Percentiles rank a stretch among this genome's conserved stretches.
These are phyloP conservation scores for Zhuliangozyma parablackwelliae DNA, from an alignment of 1,139 yeast species.

Conservation along the genomic window DNA sequence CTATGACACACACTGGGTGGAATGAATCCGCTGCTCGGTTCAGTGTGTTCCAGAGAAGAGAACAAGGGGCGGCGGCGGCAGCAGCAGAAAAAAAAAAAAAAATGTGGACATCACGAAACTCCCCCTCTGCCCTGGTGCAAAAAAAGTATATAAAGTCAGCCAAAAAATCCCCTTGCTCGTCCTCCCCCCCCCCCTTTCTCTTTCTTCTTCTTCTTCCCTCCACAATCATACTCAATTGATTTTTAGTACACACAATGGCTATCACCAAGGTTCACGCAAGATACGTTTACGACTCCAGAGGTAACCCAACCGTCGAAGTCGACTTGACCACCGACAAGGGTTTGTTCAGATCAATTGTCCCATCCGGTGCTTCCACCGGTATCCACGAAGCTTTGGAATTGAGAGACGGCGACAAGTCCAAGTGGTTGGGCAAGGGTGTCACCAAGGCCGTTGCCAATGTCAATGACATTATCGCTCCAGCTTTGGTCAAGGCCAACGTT, in stretches of 20 bases:
- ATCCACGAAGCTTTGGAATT: slow-evolving; percentile 91
- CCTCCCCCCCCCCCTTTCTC: slow-evolving; percentile 1
- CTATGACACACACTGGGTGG: no score
- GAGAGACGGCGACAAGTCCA: slow-evolving; percentile 90
- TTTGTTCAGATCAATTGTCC: slow-evolving; percentile 87
- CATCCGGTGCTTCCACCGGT: slow-evolving; percentile 97
- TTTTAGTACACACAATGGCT: slow-evolving; percentile 22
- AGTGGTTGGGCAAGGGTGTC: slow-evolving; percentile 97
- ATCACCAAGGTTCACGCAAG: slow-evolving; percentile 70
- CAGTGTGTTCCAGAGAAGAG: no score
- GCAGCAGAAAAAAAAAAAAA: no score
- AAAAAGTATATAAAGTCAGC: no score
- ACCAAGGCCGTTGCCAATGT: slow-evolving; percentile 88
- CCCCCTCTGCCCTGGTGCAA: no score
- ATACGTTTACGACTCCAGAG: slow-evolving; percentile 95
- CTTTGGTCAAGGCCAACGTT: slow-evolving; percentile 65
- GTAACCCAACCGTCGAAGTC: slow-evolving; percentile 97
- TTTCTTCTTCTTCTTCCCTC: slow-evolving; percentile 7
- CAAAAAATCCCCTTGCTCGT: neutral
- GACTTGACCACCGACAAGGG: slow-evolving; percentile 85
- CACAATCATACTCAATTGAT: slow-evolving; percentile 7
- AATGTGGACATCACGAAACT: no score
- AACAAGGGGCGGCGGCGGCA: no score
- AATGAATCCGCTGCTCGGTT: no score
- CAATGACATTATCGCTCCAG: slow-evolving; percentile 85